Evolutionary conservation across 1,139 yeast species (phyloP).

Genomic region (Insectozyma bohioensis): DNA sequence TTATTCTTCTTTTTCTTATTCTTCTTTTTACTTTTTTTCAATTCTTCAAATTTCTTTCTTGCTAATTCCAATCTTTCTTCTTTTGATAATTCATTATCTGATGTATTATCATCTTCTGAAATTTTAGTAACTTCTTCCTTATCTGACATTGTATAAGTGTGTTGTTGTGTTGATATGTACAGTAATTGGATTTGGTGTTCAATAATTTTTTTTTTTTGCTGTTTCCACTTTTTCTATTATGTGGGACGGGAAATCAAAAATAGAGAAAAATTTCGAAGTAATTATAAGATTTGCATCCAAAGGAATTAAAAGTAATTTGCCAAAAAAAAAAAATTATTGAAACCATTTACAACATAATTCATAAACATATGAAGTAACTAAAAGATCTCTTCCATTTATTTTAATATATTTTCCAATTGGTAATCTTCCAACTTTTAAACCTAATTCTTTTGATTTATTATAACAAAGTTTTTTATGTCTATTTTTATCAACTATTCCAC

Average conservation of each 20-base stretch:
- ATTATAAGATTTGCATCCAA: too few species aligned
- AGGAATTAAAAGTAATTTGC: too few species aligned
- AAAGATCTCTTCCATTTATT: slow-evolving; percentile 80
- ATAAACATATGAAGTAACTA: slow-evolving; percentile 93
- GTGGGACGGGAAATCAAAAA: too few species aligned
- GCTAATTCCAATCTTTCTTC: slow-evolving; percentile 66
- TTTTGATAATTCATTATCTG: slow-evolving; percentile 30
- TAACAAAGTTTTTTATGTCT: slow-evolving; percentile 81
- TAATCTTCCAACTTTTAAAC: slow-evolving; percentile 70
- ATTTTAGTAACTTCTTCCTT: slow-evolving; percentile 1
- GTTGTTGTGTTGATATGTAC: not conserved
- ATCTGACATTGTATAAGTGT: slow-evolving; percentile 1
- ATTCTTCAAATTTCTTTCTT: slow-evolving; percentile 59
- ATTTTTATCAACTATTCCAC: slow-evolving; percentile 96
- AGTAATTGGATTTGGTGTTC: not conserved
- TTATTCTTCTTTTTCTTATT: slow-evolving; percentile 23
- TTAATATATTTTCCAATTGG: slow-evolving; percentile 88
- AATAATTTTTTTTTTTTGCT: not conserved
- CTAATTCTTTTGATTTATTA: slow-evolving; percentile 74
- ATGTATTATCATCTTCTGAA: slow-evolving; percentile 5
- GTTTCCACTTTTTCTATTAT: too few species aligned
- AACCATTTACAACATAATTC: slow-evolving; percentile 82
- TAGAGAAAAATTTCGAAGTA: too few species aligned
- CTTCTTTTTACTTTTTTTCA: slow-evolving; percentile 60
- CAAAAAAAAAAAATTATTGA: too few species aligned